These are phyloP conservation scores for Monilinia polystroma DNA, from an alignment of 2,329 filamentous ascomycete genomes.

Conservation along the genomic window DNA sequence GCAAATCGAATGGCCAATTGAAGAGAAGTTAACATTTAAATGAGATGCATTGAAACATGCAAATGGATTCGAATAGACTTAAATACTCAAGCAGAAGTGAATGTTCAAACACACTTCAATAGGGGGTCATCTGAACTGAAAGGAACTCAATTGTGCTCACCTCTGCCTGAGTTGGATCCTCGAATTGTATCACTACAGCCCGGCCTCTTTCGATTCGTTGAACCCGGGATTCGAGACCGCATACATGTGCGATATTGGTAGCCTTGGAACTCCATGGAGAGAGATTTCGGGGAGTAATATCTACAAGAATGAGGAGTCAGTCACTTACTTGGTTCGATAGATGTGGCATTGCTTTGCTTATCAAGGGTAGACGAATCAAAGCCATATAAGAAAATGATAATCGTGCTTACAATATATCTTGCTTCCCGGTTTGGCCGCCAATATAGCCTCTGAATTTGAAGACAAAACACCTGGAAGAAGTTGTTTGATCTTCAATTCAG, in stretches of 20 bases:
- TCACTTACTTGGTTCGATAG: no score
- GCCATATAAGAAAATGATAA: not conserved
- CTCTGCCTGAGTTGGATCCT: conserved; percentile 45
- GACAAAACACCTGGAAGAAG: conserved; percentile 31
- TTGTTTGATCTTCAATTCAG: conserved; percentile 33
- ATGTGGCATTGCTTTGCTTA: no score
- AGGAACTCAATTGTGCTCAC: conserved; percentile 7
- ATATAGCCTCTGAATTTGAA: conserved; percentile 22
- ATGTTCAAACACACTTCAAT: not conserved
- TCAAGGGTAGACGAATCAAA: no score
- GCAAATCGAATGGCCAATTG: not conserved
- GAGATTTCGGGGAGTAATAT: conserved; percentile 79
- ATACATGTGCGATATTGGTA: conserved; percentile 90
- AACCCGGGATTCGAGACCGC: conserved; percentile 68
- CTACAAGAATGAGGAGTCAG: conserved; percentile 42
- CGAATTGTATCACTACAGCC: conserved; percentile 67
- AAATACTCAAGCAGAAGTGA: not conserved
- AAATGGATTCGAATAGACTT: not conserved
- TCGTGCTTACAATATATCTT: conserved; percentile 14
- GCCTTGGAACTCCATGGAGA: conserved; percentile 98
- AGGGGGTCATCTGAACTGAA: not conserved
- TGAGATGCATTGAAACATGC: not conserved
- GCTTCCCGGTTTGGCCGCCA: conserved; percentile 26
- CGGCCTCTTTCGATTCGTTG: conserved; percentile 86
- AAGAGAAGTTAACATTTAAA: not conserved